A percentile compares a stretch with the other conserved stretches of the same genome.
Conservation (phyloP, 129 eudicot genomes). For the Smallanthus sonchifolius region DNA sequence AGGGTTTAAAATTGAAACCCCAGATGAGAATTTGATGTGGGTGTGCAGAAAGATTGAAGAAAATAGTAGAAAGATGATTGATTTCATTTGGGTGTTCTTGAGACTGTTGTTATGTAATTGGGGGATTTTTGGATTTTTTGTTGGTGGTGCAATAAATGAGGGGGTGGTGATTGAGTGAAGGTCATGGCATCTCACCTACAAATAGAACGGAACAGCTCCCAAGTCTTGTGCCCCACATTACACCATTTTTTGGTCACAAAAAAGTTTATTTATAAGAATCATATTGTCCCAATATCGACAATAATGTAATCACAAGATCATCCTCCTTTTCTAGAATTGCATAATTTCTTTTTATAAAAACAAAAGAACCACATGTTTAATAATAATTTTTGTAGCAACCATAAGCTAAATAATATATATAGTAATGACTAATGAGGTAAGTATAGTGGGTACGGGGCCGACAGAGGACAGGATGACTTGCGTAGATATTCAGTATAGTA, state of each 20-base stretch:
- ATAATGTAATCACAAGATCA: constrained; percentile 2
- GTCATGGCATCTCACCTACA: constrained; percentile 22
- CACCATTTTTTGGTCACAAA: neutral
- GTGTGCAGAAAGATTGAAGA: constrained; percentile 15
- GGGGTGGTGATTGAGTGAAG: constrained; percentile 25
- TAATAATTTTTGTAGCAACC: neutral
- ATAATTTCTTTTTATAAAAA: neutral
- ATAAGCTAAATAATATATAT: neutral
- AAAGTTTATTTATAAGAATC: neutral
- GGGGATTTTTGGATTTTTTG: neutral
- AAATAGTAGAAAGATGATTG: constrained; percentile 11
- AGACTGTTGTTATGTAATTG: constrained; percentile 1
- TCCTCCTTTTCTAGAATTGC: neutral
- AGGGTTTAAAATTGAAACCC: constrained; percentile 9
- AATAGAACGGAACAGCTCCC: neutral
- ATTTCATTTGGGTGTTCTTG: constrained; percentile 12
- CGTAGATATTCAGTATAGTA: too few relatives aligned
- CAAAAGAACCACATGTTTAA: neutral
- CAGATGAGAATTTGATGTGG: constrained; percentile 14
- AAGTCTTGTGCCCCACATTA: constrained; percentile 17
- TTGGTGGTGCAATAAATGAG: constrained; percentile 25
- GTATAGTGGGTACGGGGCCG: too few relatives aligned
- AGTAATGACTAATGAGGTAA: too few relatives aligned
- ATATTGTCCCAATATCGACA: neutral
- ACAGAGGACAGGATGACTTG: too few relatives aligned